phyloP scores from a whole-genome alignment of 192 early-diverging fungal genomes.

The Entrophospora sp. region DNA sequence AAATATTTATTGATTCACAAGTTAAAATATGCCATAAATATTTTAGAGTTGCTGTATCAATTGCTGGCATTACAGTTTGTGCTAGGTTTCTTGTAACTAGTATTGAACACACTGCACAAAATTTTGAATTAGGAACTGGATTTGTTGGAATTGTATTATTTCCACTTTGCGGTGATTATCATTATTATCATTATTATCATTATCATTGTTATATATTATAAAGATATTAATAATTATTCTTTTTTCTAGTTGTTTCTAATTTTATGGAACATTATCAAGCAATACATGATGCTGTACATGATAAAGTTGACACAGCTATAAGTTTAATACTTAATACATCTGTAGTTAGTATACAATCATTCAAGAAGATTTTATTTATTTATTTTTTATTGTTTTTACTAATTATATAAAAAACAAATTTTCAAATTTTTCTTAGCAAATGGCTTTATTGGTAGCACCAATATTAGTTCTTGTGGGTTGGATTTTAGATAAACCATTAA shows the following conservation, averaged over 20 bases:
- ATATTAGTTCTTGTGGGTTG: slow-evolving; percentile 70
- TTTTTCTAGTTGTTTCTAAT: too few relatives aligned
- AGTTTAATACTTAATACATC: too few relatives aligned
- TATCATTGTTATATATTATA: too few relatives aligned
- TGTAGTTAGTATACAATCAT: too few relatives aligned
- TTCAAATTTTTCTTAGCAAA: too few relatives aligned
- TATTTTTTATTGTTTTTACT: too few relatives aligned
- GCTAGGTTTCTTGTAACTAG: slow-evolving; percentile 69
- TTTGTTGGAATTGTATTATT: slow-evolving; percentile 93
- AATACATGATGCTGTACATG: too few relatives aligned
- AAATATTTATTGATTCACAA: slow-evolving; percentile 25
- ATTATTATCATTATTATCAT: slow-evolving; percentile 20
- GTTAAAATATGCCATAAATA: slow-evolving; percentile 25
- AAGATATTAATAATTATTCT: too few relatives aligned
- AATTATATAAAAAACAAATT: too few relatives aligned
- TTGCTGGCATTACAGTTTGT: slow-evolving; percentile 59
- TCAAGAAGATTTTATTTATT: too few relatives aligned
- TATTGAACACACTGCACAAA: slow-evolving; percentile 59
- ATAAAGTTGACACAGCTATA: too few relatives aligned
- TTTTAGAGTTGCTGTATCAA: slow-evolving; percentile 55
- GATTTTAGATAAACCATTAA: slow-evolving; percentile 68
- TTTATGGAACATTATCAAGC: too few relatives aligned
- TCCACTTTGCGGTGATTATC: slow-evolving; percentile 66
- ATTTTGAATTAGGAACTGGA: slow-evolving; percentile 61
- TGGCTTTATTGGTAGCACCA: slow-evolving; percentile 68